phyloP scores from a whole-genome alignment of 1,139 yeast genomes.

The Candida tunisiensis region DNA sequence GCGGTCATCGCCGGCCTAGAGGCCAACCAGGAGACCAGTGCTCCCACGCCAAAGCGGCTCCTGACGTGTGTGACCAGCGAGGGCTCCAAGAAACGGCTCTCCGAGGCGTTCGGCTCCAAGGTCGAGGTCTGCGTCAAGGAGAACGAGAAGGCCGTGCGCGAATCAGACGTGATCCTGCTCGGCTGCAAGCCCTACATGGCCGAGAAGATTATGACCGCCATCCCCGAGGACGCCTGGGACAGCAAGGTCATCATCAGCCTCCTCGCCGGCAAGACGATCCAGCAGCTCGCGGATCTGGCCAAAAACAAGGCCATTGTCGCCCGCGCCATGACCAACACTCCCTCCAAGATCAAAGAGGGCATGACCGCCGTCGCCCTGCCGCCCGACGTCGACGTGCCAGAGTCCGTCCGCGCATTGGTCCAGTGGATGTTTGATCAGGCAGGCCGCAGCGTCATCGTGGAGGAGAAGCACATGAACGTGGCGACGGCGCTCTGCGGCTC shows the following conservation, averaged over 20 bases:
- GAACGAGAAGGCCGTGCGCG: conserved; percentile 39
- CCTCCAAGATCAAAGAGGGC: conserved; percentile 80
- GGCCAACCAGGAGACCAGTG: conserved; percentile 14
- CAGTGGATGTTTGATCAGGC: conserved; percentile 50
- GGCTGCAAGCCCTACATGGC: conserved; percentile 83
- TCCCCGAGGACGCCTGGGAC: conserved; percentile 26
- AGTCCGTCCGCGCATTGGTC: conserved; percentile 35
- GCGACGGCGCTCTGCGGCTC: conserved; percentile 93
- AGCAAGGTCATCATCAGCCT: conserved; percentile 62
- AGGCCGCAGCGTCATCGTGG: conserved; percentile 24
- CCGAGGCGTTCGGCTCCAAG: conserved; percentile 27
- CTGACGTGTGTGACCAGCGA: conserved; percentile 59
- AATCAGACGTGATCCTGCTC: conserved; percentile 55
- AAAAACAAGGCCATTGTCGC: conserved; percentile 34
- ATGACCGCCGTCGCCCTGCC: conserved; percentile 62
- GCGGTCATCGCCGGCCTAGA: conserved; percentile 18
- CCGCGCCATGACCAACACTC: conserved; percentile 97
- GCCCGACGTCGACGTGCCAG: conserved; percentile 34
- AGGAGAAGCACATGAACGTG: conserved; percentile 83
- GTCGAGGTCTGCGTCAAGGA: conserved; percentile 39
- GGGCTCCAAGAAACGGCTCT: conserved; percentile 30
- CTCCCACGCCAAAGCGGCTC: conserved; percentile 54
- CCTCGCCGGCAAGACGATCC: conserved; percentile 85
- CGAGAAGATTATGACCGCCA: conserved; percentile 30
- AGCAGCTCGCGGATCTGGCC: conserved; percentile 39